Conservation (phyloP, 73 alveolate species). For the Paramecium primaurelia region DNA sequence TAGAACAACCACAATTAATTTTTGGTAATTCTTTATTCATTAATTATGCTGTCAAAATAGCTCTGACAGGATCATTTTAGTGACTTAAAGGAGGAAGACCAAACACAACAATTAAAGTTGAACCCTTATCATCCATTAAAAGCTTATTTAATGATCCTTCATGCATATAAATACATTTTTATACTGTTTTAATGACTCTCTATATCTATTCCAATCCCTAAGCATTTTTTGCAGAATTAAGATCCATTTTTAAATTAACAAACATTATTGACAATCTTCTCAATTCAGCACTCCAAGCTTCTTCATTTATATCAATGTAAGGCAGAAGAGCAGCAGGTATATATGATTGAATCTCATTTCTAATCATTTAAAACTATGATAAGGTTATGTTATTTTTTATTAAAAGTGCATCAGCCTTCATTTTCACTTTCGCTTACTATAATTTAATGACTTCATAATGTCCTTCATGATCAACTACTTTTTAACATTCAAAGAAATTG, state of each 20-base stretch:
- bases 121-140: constrained; percentile 92
- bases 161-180: constrained; percentile 82
- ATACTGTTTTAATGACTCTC: constrained; percentile 72
- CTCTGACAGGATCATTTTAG: constrained; percentile 93
- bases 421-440: constrained; percentile 64
- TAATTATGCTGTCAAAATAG: constrained; percentile 79
- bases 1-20: constrained; percentile 76
- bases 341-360: constrained; percentile 75
- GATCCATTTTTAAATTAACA: constrained; percentile 82
- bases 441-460: not conserved
- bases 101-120: constrained; percentile 84
- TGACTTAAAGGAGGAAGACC: constrained; percentile 94
- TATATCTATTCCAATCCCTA: constrained; percentile 84
- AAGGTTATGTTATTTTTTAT: constrained; percentile 82
- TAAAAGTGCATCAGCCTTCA: constrained; percentile 94
- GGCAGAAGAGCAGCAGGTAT: constrained; percentile 94
- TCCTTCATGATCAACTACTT: constrained; percentile 40
- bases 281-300: constrained; percentile 87
- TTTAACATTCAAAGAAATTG: constrained; percentile 72
- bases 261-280: constrained; percentile 90
- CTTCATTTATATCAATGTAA: constrained; percentile 85
- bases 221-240: constrained; percentile 79
- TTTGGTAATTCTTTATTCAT: constrained; percentile 82
- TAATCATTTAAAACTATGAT: constrained; percentile 68
- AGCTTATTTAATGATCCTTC: constrained; percentile 93